Evolutionary conservation across 768 basidiomycete genomes (phyloP).

Genomic region (Boletellus ananas): DNA sequence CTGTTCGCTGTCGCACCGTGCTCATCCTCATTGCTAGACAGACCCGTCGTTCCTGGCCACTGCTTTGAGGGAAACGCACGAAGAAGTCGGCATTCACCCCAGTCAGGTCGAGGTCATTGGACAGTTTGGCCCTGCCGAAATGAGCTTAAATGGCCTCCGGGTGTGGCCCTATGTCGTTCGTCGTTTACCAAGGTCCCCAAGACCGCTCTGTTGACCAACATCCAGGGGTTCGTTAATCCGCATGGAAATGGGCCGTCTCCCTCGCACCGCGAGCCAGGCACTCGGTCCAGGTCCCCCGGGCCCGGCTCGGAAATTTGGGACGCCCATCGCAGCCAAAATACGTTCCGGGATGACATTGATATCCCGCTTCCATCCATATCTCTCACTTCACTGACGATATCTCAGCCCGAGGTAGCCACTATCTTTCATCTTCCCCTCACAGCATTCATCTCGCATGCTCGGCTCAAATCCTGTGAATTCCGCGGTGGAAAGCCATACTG

Average conservation of each 20-base stretch:
- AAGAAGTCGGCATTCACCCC: slow-evolving; percentile 67
- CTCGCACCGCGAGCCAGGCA: not conserved
- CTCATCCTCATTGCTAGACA: slow-evolving; percentile 33
- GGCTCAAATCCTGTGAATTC: slow-evolving; percentile 52
- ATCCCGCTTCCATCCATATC: slow-evolving; percentile 59
- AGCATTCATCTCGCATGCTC: slow-evolving; percentile 43
- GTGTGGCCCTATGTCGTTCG: slow-evolving; percentile 80
- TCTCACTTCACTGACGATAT: slow-evolving; percentile 48
- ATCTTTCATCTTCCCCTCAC: slow-evolving; percentile 69
- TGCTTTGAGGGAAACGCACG: slow-evolving; percentile 69
- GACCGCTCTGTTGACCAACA: not conserved
- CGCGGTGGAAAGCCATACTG: slow-evolving; percentile 55
- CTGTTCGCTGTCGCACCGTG: not conserved
- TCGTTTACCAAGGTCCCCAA: slow-evolving; percentile 7
- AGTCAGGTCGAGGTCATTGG: slow-evolving; percentile 64
- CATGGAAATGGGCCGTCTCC: not conserved
- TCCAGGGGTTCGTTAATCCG: slow-evolving; percentile 40
- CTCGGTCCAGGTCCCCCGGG: slow-evolving; percentile 2
- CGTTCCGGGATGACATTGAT: slow-evolving; percentile 20
- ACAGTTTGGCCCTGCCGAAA: slow-evolving; percentile 56
- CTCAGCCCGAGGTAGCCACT: slow-evolving; percentile 61
- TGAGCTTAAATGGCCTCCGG: slow-evolving; percentile 52
- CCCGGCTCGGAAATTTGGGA: not conserved
- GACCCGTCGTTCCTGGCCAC: slow-evolving; percentile 51
- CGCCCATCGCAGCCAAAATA: not conserved